A percentile compares a stretch with the other conserved stretches of the same genome.
These are phyloP conservation scores for Xylariaceae sp. DNA, from an alignment of 2,329 filamentous ascomycete species.

Conservation along the genomic window DNA sequence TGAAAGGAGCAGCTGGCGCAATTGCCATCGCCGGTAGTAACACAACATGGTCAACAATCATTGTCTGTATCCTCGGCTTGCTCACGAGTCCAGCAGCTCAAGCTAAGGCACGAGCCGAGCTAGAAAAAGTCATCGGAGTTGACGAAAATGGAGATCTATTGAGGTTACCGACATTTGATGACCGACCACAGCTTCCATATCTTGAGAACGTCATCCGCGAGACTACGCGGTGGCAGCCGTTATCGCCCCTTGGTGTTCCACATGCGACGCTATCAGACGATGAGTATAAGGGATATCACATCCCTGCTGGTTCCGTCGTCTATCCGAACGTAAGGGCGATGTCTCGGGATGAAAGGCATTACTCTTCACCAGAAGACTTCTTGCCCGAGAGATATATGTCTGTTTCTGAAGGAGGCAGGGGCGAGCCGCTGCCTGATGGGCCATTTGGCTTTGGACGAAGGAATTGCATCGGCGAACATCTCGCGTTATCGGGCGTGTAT, in stretches of 20 bases:
- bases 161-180: conserved; percentile 34
- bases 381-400: conserved; percentile 31
- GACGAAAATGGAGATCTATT: conserved; percentile 15
- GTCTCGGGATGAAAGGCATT: conserved; percentile 32
- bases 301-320: conserved; percentile 44
- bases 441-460: conserved; percentile 45
- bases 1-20: conserved; percentile 15
- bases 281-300: conserved; percentile 41
- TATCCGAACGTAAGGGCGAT: conserved; percentile 42
- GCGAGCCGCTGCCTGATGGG: conserved; percentile 31
- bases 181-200: conserved; percentile 37
- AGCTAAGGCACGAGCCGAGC: conserved; percentile 28
- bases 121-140: conserved; percentile 38
- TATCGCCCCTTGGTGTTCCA: conserved; percentile 37
- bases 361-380: conserved; percentile 33
- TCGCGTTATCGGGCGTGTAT: conserved; percentile 50
- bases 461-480: conserved; percentile 41
- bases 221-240: conserved; percentile 34
- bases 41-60: conserved; percentile 33
- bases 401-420: conserved; percentile 21
- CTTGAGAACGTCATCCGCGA: conserved; percentile 41
- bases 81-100: conserved; percentile 39
- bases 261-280: conserved; percentile 40
- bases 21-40: conserved; percentile 28
- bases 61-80: conserved; percentile 39